Base-by-base conservation (phyloP, 2,329 filamentous ascomycete genomes). In the Sordariomycetes sp. region DNA sequence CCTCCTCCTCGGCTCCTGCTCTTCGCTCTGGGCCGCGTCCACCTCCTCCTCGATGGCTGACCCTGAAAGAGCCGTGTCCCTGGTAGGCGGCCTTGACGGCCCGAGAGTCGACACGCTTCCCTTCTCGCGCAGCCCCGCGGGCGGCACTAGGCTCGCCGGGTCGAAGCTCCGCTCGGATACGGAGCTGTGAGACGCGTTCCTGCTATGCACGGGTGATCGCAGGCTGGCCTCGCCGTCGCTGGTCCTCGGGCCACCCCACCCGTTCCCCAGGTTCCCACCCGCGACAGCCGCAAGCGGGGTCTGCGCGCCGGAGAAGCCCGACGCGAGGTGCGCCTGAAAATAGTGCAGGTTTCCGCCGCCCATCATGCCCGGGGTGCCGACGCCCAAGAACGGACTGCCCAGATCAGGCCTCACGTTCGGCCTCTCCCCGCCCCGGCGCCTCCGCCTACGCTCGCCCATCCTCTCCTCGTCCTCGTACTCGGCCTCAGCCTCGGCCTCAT, bases 231-330 rank as follows among this genome's bases (percentile, higher is more conserved):
- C 51, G 43, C 53, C 51, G 37, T 58, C 43, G 11, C n/a, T 37
- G 14, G 10, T 22, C 51, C 24, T 57, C 35, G n/a, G 35, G 58
- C 65, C 68, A 66, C 71, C 68, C 71, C 71, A 74, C 62, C 64
- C 67, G 64, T 67, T 70, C 28, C 69, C 68, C 53, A 72, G 64
- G 53, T 75, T 74, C 28, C 86, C 88, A 48, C 88, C 87, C 22
- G 88, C 88, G 54, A 92, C 86, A 55, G 89, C 88, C 7, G 89
- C 89, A 34, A 93, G 78, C 51, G 89, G 89, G 28, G 89, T 93
- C 61, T 89, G 86, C 14, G 87, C 85, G 28, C 89, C 89, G 54
- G 87, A 89, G 62, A 88, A 79, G 3, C 85, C 85, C 28, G 81
- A 79, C 10, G 85, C 82, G 4, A 93, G 77, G 63, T 91, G 89